These are phyloP conservation scores for Solanum ossicruentum DNA, from an alignment of 257 asterid species.

Conservation along the genomic window DNA sequence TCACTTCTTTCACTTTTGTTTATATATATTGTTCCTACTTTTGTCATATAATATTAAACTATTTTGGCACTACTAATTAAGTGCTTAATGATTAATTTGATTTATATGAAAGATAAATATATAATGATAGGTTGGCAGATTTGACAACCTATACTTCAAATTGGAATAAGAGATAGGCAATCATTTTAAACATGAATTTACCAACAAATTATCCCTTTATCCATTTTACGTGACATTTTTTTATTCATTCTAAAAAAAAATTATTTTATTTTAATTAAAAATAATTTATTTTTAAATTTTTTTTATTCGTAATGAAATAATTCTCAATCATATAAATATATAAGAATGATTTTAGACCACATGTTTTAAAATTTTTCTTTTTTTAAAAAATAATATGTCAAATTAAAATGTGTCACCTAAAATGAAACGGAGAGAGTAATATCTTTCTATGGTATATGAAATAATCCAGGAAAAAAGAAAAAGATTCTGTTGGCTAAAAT, in stretches of 20 bases:
- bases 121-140: neutral
- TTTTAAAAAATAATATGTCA: too few species aligned
- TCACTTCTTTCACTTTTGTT: neutral
- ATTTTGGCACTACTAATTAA: neutral
- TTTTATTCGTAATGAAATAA: too few species aligned
- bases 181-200: neutral
- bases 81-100: neutral
- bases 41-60: neutral
- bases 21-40: neutral
- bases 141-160: neutral
- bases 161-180: neutral
- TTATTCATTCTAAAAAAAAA: too few species aligned
- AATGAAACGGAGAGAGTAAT: neutral
- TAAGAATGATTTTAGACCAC: too few species aligned
- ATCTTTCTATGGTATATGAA: neutral
- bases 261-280: too few species aligned
- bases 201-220: too few species aligned
- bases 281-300: too few species aligned
- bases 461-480: neutral
- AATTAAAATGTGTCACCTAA: too few species aligned
- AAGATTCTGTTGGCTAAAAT: neutral
- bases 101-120: neutral
- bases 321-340: too few species aligned
- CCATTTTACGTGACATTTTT: too few species aligned
- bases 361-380: too few species aligned